Percentiles rank a stretch among this genome's conserved stretches.
phyloP scores from a whole-genome alignment of 495 filamentous ascomycete genomes.

The Chlorociboria aeruginascens region DNA sequence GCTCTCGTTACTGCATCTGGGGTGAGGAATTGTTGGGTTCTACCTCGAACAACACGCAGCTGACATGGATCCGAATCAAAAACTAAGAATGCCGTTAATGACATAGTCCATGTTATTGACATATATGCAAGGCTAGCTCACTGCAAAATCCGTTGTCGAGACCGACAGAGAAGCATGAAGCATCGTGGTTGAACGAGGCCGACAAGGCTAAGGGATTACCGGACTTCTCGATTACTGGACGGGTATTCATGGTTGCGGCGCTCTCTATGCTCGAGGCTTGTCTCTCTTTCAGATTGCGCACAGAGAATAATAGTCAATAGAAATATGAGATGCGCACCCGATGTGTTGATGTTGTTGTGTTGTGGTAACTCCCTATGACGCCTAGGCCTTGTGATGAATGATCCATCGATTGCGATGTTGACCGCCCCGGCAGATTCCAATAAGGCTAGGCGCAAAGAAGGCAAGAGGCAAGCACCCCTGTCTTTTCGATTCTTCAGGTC shows the following conservation, averaged over 20 bases:
- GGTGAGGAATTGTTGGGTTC: constrained; percentile 1
- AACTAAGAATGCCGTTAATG: constrained; percentile 35
- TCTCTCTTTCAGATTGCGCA: no score
- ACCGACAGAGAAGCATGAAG: constrained; percentile 79
- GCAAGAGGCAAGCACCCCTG: no score
- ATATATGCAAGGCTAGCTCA: constrained; percentile 30
- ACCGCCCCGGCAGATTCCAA: no score
- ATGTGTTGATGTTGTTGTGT: no score
- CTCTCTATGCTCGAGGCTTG: neutral
- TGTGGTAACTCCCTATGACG: neutral
- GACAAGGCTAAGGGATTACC: constrained; percentile 66
- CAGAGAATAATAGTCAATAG: no score
- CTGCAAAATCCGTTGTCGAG: constrained; percentile 79
- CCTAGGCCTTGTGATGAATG: no score
- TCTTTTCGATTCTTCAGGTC: neutral
- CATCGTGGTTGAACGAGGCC: constrained; percentile 76
- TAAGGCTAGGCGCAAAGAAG: no score
- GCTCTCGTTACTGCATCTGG: neutral
- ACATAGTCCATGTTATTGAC: neutral
- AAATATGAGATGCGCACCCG: neutral
- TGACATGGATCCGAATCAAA: constrained; percentile 69
- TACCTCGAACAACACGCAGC: constrained; percentile 53
- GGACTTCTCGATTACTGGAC: constrained; percentile 71
- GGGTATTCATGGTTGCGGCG: constrained; percentile 68
- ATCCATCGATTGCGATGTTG: no score